Evolutionary conservation across 257 asterid genomes (phyloP).

Genomic region (Gentiana dahurica): DNA sequence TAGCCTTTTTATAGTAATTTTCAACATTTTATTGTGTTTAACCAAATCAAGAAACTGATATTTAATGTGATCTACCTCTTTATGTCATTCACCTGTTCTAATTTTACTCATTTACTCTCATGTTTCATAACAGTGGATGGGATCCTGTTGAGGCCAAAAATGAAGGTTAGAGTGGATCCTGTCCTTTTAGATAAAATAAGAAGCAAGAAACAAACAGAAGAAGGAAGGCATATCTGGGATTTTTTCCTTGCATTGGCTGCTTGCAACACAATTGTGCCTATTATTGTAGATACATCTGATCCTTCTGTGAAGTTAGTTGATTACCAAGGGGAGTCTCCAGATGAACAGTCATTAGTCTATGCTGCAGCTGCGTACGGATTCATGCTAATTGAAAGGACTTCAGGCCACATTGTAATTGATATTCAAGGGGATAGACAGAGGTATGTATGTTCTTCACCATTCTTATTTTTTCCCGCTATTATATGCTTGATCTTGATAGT

Average conservation of each 20-base stretch:
- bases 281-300: constrained; percentile 61
- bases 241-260: constrained; percentile 93
- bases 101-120: constrained; percentile 6
- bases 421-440: constrained; percentile 86
- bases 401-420: constrained; percentile 79
- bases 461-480: no score
- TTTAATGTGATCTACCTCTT: constrained; percentile 1
- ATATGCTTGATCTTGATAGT: background rate
- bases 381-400: constrained; percentile 91
- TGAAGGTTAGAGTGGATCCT: constrained; percentile 56
- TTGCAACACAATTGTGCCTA: constrained; percentile 96
- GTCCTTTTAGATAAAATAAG: constrained; percentile 53
- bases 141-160: constrained; percentile 63
- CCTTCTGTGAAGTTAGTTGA: constrained; percentile 70
- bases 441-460: constrained; percentile 28
- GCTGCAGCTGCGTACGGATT: constrained; percentile 96
- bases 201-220: constrained; percentile 35
- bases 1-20: background rate
- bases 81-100: constrained; percentile 5
- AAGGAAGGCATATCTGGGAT: constrained; percentile 46
- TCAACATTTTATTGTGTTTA: background rate
- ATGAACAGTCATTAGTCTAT: constrained; percentile 95
- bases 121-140: constrained; percentile 46
- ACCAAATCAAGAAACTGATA: background rate
- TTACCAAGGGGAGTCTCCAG: constrained; percentile 98